Percentiles rank a stretch among this genome's conserved stretches.
These are phyloP conservation scores for Atkinsonella texensis DNA, from an alignment of 2,329 filamentous ascomycete genomes.

Conservation along the genomic window DNA sequence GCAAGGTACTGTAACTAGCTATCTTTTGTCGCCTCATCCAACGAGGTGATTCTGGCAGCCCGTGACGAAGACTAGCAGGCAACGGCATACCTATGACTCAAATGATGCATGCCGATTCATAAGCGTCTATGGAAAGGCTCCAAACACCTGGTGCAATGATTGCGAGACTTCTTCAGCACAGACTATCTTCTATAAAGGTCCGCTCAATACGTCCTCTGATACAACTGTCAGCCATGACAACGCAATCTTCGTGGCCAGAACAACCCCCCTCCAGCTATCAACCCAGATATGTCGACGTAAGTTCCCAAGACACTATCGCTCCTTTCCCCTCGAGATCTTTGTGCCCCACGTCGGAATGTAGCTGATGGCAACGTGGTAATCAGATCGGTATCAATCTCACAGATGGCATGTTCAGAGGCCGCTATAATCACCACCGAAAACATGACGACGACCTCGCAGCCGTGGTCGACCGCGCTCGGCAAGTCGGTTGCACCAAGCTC, in stretches of 20 bases:
- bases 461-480: conserved; percentile 65
- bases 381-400: conserved; percentile 91
- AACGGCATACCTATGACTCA: neutral
- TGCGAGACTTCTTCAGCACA: neutral
- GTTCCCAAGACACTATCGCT: conserved; percentile 10
- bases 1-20: no score
- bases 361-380: conserved; percentile 5
- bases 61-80: neutral
- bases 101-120: neutral
- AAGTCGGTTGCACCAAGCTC: conserved; percentile 75
- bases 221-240: conserved; percentile 15
- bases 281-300: conserved; percentile 52
- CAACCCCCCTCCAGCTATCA: conserved; percentile 13
- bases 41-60: neutral
- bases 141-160: neutral
- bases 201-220: conserved; percentile 4
- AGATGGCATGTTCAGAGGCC: conserved; percentile 78
- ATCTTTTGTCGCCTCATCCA: no score
- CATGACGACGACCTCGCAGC: conserved; percentile 64
- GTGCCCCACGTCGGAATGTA: neutral
- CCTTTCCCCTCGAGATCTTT: no score
- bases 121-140: neutral
- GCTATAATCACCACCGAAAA: conserved; percentile 66
- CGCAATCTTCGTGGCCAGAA: conserved; percentile 9
- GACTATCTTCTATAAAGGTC: neutral